Evolutionary conservation across 1,139 yeast species (phyloP).

Genomic region (Yamadazyma dushanensis): DNA sequence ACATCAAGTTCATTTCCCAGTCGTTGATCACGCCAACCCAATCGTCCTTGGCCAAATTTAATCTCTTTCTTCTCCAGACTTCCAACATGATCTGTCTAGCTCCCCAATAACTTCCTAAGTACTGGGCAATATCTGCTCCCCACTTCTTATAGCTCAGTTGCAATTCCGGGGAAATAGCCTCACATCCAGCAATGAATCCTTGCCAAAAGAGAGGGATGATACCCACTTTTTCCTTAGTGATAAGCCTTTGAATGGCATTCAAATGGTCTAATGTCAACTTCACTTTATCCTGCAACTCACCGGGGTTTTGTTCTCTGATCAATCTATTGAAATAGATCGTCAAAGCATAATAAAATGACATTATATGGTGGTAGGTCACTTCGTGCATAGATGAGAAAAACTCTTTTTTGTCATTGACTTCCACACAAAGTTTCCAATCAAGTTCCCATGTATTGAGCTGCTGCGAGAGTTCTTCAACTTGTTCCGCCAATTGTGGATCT

Average conservation of each 20-base stretch:
- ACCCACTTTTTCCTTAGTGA: slow-evolving; percentile 52
- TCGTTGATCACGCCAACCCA: slow-evolving; percentile 82
- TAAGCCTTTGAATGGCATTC: slow-evolving; percentile 59
- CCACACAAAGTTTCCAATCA: slow-evolving; percentile 54
- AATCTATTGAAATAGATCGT: slow-evolving; percentile 74
- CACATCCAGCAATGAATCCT: slow-evolving; percentile 88
- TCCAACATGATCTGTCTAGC: slow-evolving; percentile 83
- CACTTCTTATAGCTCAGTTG: slow-evolving; percentile 72
- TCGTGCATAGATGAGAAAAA: slow-evolving; percentile 61
- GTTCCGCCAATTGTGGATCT: slow-evolving; percentile 37
- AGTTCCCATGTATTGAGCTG: slow-evolving; percentile 63
- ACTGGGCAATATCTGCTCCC: slow-evolving; percentile 78
- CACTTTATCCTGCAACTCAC: slow-evolving; percentile 59
- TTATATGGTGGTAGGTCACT: slow-evolving; percentile 79
- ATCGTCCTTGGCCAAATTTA: slow-evolving; percentile 57
- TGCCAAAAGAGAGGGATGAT: slow-evolving; percentile 86
- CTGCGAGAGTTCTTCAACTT: slow-evolving; percentile 50
- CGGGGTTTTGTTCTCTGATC: slow-evolving; percentile 55
- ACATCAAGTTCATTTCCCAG: slow-evolving; percentile 85
- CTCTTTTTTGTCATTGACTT: slow-evolving; percentile 21
- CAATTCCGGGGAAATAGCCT: slow-evolving; percentile 58
- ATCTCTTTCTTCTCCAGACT: slow-evolving; percentile 76
- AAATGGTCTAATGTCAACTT: slow-evolving; percentile 62
- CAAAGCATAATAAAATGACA: slow-evolving; percentile 76
- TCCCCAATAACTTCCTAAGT: slow-evolving; percentile 83